Base-by-base conservation (phyloP, 176 grass and related monocot species). In the Melocanna baccifera region DNA sequence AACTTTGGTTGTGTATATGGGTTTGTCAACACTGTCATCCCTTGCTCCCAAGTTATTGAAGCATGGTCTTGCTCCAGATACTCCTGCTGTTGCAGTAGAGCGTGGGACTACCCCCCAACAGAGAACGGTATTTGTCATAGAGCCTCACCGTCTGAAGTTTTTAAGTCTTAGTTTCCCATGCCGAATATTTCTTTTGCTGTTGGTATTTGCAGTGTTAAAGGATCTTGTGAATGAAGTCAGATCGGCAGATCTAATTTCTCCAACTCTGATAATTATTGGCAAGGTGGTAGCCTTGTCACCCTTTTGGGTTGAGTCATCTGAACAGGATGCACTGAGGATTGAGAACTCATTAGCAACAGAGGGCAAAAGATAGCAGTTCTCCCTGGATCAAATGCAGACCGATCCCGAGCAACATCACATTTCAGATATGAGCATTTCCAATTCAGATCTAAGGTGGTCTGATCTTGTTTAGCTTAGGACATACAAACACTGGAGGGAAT, bases 1-100 rank as follows among this genome's bases (percentile, higher is more conserved):
- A 61, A 99, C 96, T 67, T 90, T 99, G 23, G 93, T 98, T 77
- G 91, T 98, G 41, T 98, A 98, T 73, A 98, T 98, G 95, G 95
- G 95, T 74, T 89, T 98, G 63, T 93, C 92, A 57, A 98, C 95
- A 62, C 78, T 98, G 26, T 73, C 91, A 50, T 77, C 91, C 75
- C 93, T 99, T 42, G 80, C 89, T 77, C 85, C 83, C 23, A 99
- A 99, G 86, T 84, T 99, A 53, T 94, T 94, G 62, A 88, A 90
- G 77, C 96, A 99, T 46, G 93, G 96, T 13, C 87, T 96, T 58
- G 81, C 96, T 19, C 68, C 89, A 69, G 84, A 91, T 72, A 96
- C 93, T 75, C 96, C 96, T 71, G 67, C 93, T 39, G 93, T 99
- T 82, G 96, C 96, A 74, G 91, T 96, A 18, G 96, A 99, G 77